phyloP scores from a whole-genome alignment of 495 filamentous ascomycete genomes.

The Penicillium mononematosum region DNA sequence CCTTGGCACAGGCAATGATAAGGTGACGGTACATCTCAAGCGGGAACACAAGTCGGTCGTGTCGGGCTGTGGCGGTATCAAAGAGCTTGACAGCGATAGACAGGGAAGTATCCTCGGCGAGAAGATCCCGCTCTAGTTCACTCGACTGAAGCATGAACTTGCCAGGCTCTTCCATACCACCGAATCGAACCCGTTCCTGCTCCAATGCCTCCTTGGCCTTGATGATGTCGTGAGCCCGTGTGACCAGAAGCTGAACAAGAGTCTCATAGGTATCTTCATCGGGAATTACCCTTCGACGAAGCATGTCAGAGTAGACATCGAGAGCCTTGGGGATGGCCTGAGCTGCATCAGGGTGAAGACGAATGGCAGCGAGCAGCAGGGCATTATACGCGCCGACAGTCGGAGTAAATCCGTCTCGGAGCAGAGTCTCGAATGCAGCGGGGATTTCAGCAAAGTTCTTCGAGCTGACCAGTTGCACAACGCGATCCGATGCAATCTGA shows the following conservation, averaged over 20 bases:
- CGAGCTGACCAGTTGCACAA: conserved; percentile 65
- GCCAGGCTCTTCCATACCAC: conserved; percentile 80
- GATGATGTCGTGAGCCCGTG: conserved; percentile 70
- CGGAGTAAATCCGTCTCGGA: conserved; percentile 73
- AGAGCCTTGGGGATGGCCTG: conserved; percentile 86
- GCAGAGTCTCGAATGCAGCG: conserved; percentile 81
- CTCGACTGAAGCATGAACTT: conserved; percentile 89
- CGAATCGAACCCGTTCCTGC: conserved; percentile 73
- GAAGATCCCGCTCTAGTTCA: conserved; percentile 75
- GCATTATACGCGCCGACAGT: conserved; percentile 86
- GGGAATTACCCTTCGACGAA: conserved; percentile 76
- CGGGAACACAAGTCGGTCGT: conserved; percentile 55
- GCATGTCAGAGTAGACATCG: conserved; percentile 95
- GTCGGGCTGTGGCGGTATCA: conserved; percentile 60
- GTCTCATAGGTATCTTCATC: conserved; percentile 84
- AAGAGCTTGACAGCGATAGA: conserved; percentile 82
- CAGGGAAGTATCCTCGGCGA: conserved; percentile 83
- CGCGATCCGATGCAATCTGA: conserved; percentile 67
- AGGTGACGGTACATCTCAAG: conserved; percentile 77
- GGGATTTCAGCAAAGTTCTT: conserved; percentile 81
- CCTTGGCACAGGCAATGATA: conserved; percentile 79
- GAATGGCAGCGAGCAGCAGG: conserved; percentile 76
- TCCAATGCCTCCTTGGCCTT: conserved; percentile 68
- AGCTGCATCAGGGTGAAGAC: conserved; percentile 64
- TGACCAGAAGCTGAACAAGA: conserved; percentile 75